Evolutionary conservation across 23 red algal species (phyloP).

Genomic region (Chondrus crispus): DNA sequence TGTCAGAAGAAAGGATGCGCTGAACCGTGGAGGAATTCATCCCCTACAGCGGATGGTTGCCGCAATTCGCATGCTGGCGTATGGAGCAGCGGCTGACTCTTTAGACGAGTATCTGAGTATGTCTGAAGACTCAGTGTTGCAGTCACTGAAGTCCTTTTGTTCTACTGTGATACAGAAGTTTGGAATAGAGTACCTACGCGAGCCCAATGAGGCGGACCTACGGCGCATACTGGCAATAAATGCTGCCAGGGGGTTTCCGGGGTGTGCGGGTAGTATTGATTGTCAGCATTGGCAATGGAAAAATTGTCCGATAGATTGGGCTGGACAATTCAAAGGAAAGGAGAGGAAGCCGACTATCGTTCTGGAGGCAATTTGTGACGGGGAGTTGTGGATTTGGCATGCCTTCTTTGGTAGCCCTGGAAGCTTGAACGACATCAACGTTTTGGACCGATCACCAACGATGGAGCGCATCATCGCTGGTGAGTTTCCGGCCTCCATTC

Average conservation of each 20-base stretch:
- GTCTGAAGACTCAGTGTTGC: neutral
- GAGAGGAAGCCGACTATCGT: neutral
- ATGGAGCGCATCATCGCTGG: neutral
- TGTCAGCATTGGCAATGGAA: neutral
- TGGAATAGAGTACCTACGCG: neutral
- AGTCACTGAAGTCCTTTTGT: neutral
- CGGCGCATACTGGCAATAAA: neutral
- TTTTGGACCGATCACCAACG: neutral
- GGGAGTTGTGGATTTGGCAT: neutral
- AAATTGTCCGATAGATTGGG: neutral
- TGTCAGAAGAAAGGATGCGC: neutral
- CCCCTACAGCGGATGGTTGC: neutral
- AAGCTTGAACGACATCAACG: neutral
- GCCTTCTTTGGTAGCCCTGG: neutral
- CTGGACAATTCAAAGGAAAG: neutral
- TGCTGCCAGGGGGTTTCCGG: neutral
- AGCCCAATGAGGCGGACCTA: neutral
- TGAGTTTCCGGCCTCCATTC: neutral
- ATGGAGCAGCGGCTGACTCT: neutral
- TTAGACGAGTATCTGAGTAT: neutral
- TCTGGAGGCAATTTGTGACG: neutral
- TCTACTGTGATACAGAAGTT: neutral
- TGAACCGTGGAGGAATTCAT: neutral
- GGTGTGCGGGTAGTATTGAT: neutral
- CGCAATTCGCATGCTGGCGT: constrained; percentile 13